A percentile compares a stretch with the other conserved stretches of the same genome.
Conservation (phyloP, 1,284 basidiomycete species). For the Paramarasmius palmivorus region DNA sequence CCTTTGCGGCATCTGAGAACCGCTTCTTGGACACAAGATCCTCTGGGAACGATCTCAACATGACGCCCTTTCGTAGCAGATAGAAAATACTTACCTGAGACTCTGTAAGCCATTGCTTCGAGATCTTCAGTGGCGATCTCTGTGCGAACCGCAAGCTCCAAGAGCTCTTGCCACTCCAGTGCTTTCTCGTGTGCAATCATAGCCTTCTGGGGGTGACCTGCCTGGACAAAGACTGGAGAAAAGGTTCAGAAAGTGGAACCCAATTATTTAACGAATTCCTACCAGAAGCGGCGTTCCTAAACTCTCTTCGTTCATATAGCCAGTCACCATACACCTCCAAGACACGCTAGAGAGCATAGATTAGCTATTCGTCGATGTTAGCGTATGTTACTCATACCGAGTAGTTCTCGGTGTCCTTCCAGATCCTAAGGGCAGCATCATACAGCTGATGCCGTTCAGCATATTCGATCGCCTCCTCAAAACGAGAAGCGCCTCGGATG, state of each 20-base stretch:
- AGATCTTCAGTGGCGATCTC: conserved; percentile 52
- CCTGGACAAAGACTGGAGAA: conserved; percentile 70
- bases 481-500: conserved; percentile 54
- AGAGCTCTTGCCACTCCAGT: conserved; percentile 87
- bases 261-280: conserved; percentile 26
- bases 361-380: no score
- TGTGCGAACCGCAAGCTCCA: conserved; percentile 69
- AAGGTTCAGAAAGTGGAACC: conserved; percentile 2
- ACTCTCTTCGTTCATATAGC: conserved; percentile 84
- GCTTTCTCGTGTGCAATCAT: conserved; percentile 86
- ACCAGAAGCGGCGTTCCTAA: conserved; percentile 83
- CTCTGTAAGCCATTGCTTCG: conserved; percentile 64
- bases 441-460: conserved; percentile 81
- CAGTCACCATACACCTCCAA: conserved; percentile 85
- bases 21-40: conserved; percentile 81
- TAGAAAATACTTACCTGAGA: conserved; percentile 59
- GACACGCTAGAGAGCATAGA: conserved; percentile 28
- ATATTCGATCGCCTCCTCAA: conserved; percentile 82
- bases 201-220: conserved; percentile 64
- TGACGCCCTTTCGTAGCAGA: background rate
- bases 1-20: conserved; percentile 77
- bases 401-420: conserved; percentile 65
- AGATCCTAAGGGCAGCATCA: conserved; percentile 72
- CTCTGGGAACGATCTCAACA: conserved; percentile 46
- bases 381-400: no score